Base-by-base conservation (phyloP, 2,329 filamentous ascomycete genomes). In the Juglanconis oblonga region DNA sequence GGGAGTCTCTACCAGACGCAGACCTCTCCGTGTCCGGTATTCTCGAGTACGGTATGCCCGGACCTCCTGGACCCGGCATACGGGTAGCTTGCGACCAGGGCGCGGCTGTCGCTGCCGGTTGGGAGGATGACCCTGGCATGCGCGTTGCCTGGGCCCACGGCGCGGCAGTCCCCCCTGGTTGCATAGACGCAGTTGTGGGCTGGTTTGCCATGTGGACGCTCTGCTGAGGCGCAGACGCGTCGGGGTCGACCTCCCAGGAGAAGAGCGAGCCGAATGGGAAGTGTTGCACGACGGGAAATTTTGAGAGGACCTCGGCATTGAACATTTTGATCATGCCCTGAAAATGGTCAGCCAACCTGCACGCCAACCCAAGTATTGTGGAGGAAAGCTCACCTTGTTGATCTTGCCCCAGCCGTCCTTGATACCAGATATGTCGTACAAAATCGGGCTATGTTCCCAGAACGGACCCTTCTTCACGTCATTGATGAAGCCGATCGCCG, bases 311-410 rank as follows among this genome's bases (percentile, higher is more conserved):
- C 77, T 99, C 95, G 17, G 91, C 95, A 66, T 96, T 92, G 77
- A 94, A 99, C 95, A 99, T 99, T 76, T 98, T 99, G 69, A 99
- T 86, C 95, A 99, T 98, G 55, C 95, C 95, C 87, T 89, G 62
- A 8, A n/a, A 32, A 38, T 24, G 42, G 17, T 58, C 10, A 11
- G 13, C 44, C 11, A 45, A 63, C 38, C 6, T 31, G 48, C 31
- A 49, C 36, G 11, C 9, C 13, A 14, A 10, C 14, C 3, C 5
- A 4, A 10, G 11, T n/a, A 55, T 56, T 53, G 59, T 51, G 24
- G 7, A 50, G 14, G 57, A 45, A 29, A 31, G 14, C 56, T 49
- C 67, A 84, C 84, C 79, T 93, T 93, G 76, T 99, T 98, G 70
- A 99, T 97, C 79, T 99, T 99, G 40, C 90, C 95, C 95, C 95